These are phyloP conservation scores for Populus tremula DNA, from an alignment of 345 rosid genomes.

Conservation along the genomic window DNA sequence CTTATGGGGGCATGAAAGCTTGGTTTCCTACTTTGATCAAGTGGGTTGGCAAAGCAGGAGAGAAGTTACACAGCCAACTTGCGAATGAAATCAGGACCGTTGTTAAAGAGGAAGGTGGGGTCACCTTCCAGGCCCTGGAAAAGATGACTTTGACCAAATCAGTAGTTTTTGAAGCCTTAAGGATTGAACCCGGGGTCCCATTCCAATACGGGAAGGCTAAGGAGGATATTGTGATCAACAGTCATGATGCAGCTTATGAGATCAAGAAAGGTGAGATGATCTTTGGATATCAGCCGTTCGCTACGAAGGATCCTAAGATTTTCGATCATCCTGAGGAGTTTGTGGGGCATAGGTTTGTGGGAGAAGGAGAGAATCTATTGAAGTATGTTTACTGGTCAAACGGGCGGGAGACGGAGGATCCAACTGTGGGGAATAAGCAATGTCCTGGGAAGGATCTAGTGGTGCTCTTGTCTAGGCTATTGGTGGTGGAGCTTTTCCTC, in stretches of 20 bases:
- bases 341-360: slow-evolving; percentile 67
- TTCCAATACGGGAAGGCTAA: slow-evolving; percentile 70
- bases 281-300: slow-evolving; percentile 71
- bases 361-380: slow-evolving; percentile 66
- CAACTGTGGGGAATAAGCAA: slow-evolving; percentile 65
- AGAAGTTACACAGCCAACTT: slow-evolving; percentile 30
- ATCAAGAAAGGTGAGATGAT: slow-evolving; percentile 79
- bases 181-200: slow-evolving; percentile 83
- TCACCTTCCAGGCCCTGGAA: slow-evolving; percentile 69
- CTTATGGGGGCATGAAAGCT: slow-evolving; percentile 38
- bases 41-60: slow-evolving; percentile 39
- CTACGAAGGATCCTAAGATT: slow-evolving; percentile 28
- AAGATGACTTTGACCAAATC: slow-evolving; percentile 76
- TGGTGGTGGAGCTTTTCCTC: slow-evolving; percentile 70
- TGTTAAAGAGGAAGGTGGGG: not conserved
- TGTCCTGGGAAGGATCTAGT: slow-evolving; percentile 90
- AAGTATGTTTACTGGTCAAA: slow-evolving; percentile 82
- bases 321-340: slow-evolving; percentile 72
- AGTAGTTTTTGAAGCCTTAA: slow-evolving; percentile 64
- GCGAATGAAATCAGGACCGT: slow-evolving; percentile 39
- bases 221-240: slow-evolving; percentile 61
- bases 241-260: slow-evolving; percentile 68
- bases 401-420: slow-evolving; percentile 69
- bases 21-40: slow-evolving; percentile 36
- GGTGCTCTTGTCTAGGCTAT: slow-evolving; percentile 61